These are phyloP conservation scores for Anthracocystis walkeri DNA, from an alignment of 1,284 basidiomycete species.

Conservation along the genomic window DNA sequence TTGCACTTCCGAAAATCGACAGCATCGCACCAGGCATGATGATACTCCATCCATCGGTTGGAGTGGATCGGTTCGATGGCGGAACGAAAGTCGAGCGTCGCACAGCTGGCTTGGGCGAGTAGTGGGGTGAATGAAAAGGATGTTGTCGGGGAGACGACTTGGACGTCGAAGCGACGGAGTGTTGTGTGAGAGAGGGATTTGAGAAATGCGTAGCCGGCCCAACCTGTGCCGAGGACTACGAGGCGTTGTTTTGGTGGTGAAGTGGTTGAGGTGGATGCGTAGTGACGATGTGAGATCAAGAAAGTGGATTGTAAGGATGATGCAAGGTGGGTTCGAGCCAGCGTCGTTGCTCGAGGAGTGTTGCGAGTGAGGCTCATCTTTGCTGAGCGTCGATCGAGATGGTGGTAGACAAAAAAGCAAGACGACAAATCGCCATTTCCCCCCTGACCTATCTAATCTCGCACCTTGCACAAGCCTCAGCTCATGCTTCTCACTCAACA, in stretches of 20 bases:
- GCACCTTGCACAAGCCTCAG: too few species aligned
- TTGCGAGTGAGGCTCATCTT: not conserved
- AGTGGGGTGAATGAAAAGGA: slow-evolving; percentile 54
- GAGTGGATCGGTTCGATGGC: slow-evolving; percentile 81
- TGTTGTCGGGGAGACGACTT: slow-evolving; percentile 63
- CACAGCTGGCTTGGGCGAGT: slow-evolving; percentile 69
- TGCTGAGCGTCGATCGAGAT: too few species aligned
- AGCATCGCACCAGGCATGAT: slow-evolving; percentile 70
- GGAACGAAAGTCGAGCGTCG: slow-evolving; percentile 74
- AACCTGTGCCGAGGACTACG: slow-evolving; percentile 85
- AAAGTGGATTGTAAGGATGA: not conserved
- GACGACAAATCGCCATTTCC: too few species aligned
- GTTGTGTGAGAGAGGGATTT: slow-evolving; percentile 20
- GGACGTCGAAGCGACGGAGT: slow-evolving; percentile 36
- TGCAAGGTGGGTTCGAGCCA: not conserved
- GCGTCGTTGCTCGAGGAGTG: not conserved
- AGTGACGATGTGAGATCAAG: not conserved
- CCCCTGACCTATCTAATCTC: too few species aligned
- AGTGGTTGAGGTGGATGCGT: not conserved
- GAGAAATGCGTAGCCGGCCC: slow-evolving; percentile 78
- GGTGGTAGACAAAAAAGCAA: too few species aligned
- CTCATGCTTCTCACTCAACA: too few species aligned
- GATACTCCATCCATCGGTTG: slow-evolving; percentile 62
- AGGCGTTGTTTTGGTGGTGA: slow-evolving; percentile 77
- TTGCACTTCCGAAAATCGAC: slow-evolving; percentile 26